Base-by-base conservation (phyloP, 331 rosid species). In the Acacia concinna region DNA sequence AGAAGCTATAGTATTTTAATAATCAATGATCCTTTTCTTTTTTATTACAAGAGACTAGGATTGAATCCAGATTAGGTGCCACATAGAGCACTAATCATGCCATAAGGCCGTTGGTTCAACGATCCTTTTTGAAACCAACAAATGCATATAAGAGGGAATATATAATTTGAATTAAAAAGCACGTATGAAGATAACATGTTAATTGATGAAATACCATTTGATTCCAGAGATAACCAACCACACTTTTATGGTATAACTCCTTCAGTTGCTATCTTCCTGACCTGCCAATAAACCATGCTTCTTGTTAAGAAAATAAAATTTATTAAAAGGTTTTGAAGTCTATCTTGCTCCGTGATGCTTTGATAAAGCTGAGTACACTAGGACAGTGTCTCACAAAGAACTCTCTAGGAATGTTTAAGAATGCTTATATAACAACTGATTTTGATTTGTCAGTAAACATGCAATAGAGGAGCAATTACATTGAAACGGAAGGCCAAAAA, bases 271-370 rank as follows among this genome's bases (percentile, higher is more conserved):
- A 73, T 80, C 80, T 79, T 81, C 90, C 80, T 75, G 73, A 87
- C 93, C 90, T 90, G 96, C 87, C 90, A 92, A 86, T 86, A 66
- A 81, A 88, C 85, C 85, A 92, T 79, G 72, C 85, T 89, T 90
- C 64, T 74, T 60, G 71, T 86, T 78, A 85, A 85, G 79, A 77
- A 81, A 81, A 81, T 73, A 62, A 80, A 79, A 81, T 79, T 79
- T 81, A 85, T 31, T n/a, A n/a, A n/a, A n/a, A 37, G 21, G 4
- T 7, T 52, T n/a, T 21, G 60, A 52, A n/a, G 7, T 52, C 30
- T 7, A n/a, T n/a, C 21, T 52, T n/a, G 28, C 28, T 4, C 28
- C 6, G 57, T 51, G 57, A 51, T 51, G 20, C 60, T 1, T 1
- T 8, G 41, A 52, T 6, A 21, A n/a, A 21, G 60, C 28, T 52